Evolutionary conservation across 306 rosid species (phyloP), one percentile per base, ranked within the genome.

Genomic region (Neltuma alba): DNA sequence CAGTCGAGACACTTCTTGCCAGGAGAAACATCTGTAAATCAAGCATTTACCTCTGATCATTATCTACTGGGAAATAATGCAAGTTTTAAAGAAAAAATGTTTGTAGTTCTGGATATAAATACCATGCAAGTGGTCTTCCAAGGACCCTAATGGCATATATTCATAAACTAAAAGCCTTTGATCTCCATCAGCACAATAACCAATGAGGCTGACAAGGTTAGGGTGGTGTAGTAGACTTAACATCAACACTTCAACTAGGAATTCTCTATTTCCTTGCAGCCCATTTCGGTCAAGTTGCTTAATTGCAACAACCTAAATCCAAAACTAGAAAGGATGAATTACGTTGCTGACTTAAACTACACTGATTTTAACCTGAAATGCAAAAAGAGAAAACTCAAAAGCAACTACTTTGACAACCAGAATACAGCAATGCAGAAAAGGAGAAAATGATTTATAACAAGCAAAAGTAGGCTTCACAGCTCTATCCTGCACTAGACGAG

Each of bases 141-240:
- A 85, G 75, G 87, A 90, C 79, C 99, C 99, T 68, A 92, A 83
- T 21, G 97, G 84, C 99, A 95, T 92, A 69, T 86, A 95, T 82
- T 95, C 98, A 85, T 95, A 95, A 83, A 95, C 92, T 71, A 95
- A 89, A 80, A 95, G 98, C 92, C 99, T 91, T 83, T 92, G 99
- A 87, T 92, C 98, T 82, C 99, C 99, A 84, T 92, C 99, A 81
- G 98, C 99, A 82, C 99, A 95, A 83, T 95, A 95, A 79, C 99
- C 99, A 68, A 87, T 89, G 37, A 95, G 93, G 84, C 89, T 92
- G 76, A 92, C 99, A 77, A 95, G 97, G 86, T 95, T 95, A 50
- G 92, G 89, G 62, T 95, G 99, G 83, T 95, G 99, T 42, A 95
- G 95, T 31, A 95, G 90, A 81, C 99, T 92, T 81, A 92, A 79